A percentile compares a stretch with the other conserved stretches of the same genome.
These are phyloP conservation scores for Conoideocrella luteorostrata DNA, from an alignment of 2,329 filamentous ascomycete species.

Conservation along the genomic window DNA sequence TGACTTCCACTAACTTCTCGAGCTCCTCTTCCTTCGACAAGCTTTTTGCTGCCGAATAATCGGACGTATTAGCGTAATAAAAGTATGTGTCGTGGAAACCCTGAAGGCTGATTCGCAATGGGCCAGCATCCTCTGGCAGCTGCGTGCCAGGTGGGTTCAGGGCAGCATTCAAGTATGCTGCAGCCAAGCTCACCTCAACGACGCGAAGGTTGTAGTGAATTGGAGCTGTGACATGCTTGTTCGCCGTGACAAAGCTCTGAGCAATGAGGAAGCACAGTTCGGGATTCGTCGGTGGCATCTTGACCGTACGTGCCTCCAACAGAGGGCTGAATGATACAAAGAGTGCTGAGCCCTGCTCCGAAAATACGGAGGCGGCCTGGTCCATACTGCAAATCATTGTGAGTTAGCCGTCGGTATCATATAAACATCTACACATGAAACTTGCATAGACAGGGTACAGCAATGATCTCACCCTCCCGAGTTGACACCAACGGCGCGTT, in stretches of 20 bases:
- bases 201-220: constrained; percentile 96
- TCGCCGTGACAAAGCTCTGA: constrained; percentile 86
- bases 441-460: background rate
- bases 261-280: constrained; percentile 89
- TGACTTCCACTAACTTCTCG: constrained; percentile 61
- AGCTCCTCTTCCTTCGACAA: constrained; percentile 59
- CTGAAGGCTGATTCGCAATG: constrained; percentile 74
- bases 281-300: constrained; percentile 73
- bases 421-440: too few species aligned
- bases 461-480: constrained; percentile 71
- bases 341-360: constrained; percentile 74
- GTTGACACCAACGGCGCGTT: constrained; percentile 91
- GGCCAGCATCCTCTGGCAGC: constrained; percentile 72
- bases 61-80: constrained; percentile 33
- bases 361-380: constrained; percentile 92
- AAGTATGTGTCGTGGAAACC: constrained; percentile 86
- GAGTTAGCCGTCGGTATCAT: background rate
- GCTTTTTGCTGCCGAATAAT: constrained; percentile 35
- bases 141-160: constrained; percentile 49
- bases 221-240: constrained; percentile 90
- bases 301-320: constrained; percentile 69
- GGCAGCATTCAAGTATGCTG: constrained; percentile 56
- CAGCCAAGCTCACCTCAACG: constrained; percentile 88
- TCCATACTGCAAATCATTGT: constrained; percentile 64
- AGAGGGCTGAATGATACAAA: constrained; percentile 84